phyloP scores from a whole-genome alignment of 176 grass and related monocot genomes.

The Triticum urartu region DNA sequence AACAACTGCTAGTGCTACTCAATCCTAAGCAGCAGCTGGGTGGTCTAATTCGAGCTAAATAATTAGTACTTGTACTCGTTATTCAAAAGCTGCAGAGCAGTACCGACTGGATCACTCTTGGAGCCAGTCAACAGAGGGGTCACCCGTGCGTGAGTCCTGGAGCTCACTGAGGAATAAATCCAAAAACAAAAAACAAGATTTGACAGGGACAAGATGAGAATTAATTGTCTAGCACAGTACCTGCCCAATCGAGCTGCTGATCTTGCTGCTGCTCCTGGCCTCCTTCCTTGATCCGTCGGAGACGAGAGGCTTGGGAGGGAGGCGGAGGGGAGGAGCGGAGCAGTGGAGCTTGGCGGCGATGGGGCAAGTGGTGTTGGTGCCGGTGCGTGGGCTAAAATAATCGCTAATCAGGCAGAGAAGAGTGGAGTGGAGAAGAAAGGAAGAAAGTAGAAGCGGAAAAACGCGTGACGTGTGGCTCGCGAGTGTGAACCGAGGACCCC shows the following conservation, averaged over 20 bases:
- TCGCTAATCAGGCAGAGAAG: neutral
- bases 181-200: neutral
- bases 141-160: neutral
- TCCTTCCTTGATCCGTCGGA: neutral
- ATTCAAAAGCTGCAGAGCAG: neutral
- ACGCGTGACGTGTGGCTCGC: constrained; percentile 13
- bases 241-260: neutral
- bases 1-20: neutral
- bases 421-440: neutral
- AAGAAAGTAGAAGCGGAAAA: neutral
- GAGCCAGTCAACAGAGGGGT: constrained; percentile 30
- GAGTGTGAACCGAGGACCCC: neutral
- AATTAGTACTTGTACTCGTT: neutral
- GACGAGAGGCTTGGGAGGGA: neutral
- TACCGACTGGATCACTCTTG: constrained; percentile 7
- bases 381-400: constrained; percentile 5
- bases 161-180: constrained; percentile 13
- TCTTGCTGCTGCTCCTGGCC: neutral
- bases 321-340: neutral
- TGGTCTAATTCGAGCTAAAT: neutral
- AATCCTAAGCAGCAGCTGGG: neutral
- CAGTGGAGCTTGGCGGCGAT: neutral
- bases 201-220: neutral
- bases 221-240: neutral
- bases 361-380: neutral